A percentile compares a stretch with the other conserved stretches of the same genome.
phyloP scores from a whole-genome alignment of 2,329 filamentous ascomycete genomes.

The Paraphaeosphaeria minitans region DNA sequence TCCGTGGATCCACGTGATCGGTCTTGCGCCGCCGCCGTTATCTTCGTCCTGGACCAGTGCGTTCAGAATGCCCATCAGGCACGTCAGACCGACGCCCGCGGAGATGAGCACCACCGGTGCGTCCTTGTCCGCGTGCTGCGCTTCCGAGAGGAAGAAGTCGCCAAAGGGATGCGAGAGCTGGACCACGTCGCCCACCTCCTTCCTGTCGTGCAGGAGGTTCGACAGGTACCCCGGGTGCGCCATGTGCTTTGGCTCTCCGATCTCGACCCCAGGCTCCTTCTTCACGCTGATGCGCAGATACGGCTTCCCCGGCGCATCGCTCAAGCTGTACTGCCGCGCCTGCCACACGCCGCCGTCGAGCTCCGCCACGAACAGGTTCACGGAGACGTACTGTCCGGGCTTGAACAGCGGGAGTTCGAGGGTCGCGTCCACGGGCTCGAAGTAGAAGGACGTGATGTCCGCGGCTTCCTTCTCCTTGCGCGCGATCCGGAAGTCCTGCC shows the following conservation, averaged over 20 bases:
- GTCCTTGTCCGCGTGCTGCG: constrained; percentile 48
- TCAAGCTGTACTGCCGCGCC: constrained; percentile 74
- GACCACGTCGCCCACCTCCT: constrained; percentile 65
- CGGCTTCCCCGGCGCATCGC: constrained; percentile 64
- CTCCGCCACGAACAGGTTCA: constrained; percentile 62
- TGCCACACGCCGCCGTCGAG: constrained; percentile 61
- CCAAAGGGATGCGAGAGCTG: constrained; percentile 68
- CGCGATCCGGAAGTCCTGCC: constrained; percentile 69
- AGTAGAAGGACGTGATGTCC: constrained; percentile 73
- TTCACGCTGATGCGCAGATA: constrained; percentile 76
- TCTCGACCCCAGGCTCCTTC: constrained; percentile 62
- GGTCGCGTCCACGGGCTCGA: constrained; percentile 66
- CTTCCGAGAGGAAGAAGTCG: constrained; percentile 67
- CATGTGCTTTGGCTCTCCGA: constrained; percentile 52
- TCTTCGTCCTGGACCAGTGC: constrained; percentile 49
- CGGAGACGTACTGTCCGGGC: constrained; percentile 74
- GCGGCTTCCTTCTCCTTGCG: constrained; percentile 69
- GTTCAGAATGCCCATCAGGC: constrained; percentile 69
- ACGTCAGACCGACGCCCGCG: constrained; percentile 71
- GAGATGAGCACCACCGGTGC: constrained; percentile 68
- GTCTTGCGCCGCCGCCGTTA: constrained; percentile 48
- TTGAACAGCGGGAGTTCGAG: constrained; percentile 65
- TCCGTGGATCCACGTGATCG: constrained; percentile 68
- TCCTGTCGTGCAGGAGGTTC: constrained; percentile 68
- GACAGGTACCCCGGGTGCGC: constrained; percentile 69